These are phyloP conservation scores for Nyssa sinensis DNA, from an alignment of 148 eudicot genomes.

Conservation along the genomic window DNA sequence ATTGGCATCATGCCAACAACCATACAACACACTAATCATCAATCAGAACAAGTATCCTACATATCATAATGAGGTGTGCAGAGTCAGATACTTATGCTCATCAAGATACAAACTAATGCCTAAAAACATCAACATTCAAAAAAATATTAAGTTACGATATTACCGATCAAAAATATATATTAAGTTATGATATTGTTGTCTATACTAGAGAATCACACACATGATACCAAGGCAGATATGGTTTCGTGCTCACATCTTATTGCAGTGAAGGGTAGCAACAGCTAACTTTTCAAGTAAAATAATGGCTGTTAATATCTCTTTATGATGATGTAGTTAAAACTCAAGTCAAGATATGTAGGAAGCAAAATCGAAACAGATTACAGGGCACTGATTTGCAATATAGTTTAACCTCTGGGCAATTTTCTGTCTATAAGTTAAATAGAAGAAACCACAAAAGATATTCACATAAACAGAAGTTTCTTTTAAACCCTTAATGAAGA, in stretches of 20 bases:
- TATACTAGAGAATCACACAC: background rate
- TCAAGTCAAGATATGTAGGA: background rate
- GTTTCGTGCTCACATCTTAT: background rate
- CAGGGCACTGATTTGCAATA: background rate
- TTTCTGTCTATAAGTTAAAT: background rate
- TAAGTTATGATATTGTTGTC: background rate
- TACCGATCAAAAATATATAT: no score
- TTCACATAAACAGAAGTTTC: background rate
- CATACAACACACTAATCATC: background rate
- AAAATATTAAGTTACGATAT: background rate
- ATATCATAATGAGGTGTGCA: background rate
- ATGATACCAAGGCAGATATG: background rate
- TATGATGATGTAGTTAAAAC: background rate
- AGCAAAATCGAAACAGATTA: background rate
- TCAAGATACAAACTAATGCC: background rate
- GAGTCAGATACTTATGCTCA: background rate
- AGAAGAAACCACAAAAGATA: background rate
- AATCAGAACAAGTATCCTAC: background rate
- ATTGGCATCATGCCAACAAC: no score
- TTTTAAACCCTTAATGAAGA: background rate
- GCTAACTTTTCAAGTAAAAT: background rate
- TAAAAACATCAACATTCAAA: no score
- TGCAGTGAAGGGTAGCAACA: background rate
- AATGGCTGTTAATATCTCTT: background rate
- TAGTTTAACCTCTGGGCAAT: background rate